Conservation (phyloP, 768 basidiomycete species). For the Suillus spraguei region DNA sequence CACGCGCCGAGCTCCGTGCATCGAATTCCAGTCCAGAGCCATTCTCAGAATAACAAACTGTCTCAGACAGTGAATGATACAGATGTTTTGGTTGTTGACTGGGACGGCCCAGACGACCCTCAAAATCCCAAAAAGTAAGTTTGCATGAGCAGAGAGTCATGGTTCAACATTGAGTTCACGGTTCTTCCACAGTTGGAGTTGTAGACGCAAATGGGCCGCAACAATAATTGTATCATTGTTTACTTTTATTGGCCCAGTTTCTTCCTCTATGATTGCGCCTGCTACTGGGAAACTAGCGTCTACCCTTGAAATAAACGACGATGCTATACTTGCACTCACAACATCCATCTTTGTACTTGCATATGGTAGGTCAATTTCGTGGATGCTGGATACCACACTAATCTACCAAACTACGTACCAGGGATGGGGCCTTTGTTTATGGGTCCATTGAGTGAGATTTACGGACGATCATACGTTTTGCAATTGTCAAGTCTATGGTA, state of each 20-base stretch:
- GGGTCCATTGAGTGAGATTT: slow-evolving; percentile 73
- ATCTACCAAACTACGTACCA: slow-evolving; percentile 3
- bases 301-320: slow-evolving; percentile 56
- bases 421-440: slow-evolving; percentile 38
- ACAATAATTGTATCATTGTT: slow-evolving; percentile 65
- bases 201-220: slow-evolving; percentile 60
- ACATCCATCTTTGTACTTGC: slow-evolving; percentile 63
- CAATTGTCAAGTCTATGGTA: slow-evolving; percentile 68
- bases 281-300: slow-evolving; percentile 56
- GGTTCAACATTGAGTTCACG: not conserved
- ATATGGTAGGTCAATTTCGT: slow-evolving; percentile 45
- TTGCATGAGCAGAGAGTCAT: not conserved
- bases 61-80: not conserved
- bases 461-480: slow-evolving; percentile 63
- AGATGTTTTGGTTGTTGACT: not conserved
- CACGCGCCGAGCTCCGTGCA: not conserved
- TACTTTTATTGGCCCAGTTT: slow-evolving; percentile 68
- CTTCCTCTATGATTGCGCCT: slow-evolving; percentile 77
- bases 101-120: not conserved
- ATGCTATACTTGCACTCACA: slow-evolving; percentile 54
- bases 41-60: not conserved
- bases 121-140: slow-evolving; percentile 2
- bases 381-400: not conserved
- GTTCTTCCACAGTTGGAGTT: slow-evolving; percentile 49
- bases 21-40: not conserved